Conservation (phyloP, 169 alveolate genomes). For the Plasmodium falciparum region DNA sequence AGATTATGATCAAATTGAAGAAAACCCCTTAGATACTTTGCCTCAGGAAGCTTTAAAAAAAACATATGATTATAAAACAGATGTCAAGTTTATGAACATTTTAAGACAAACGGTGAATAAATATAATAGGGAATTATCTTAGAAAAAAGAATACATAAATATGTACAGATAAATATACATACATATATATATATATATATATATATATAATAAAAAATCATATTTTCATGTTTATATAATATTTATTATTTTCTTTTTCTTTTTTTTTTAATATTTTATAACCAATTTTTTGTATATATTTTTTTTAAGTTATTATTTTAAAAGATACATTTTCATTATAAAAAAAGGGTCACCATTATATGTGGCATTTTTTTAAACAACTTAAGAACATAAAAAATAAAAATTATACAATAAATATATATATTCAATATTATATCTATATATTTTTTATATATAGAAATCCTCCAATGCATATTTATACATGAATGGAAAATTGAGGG, state of each 20-base stretch:
- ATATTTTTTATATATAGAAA: too few species aligned
- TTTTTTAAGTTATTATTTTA: too few species aligned
- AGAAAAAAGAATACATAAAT: not conserved
- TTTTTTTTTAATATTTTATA: too few species aligned
- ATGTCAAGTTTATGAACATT: conserved; percentile 81
- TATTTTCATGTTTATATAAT: too few species aligned
- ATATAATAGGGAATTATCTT: conserved; percentile 82
- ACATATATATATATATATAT: not conserved
- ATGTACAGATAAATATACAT: conserved; percentile 2
- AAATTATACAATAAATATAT: not conserved
- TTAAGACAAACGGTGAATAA: conserved; percentile 85
- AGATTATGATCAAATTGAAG: conserved; percentile 78
- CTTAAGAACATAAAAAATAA: too few species aligned
- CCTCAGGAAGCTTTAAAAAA: conserved; percentile 89
- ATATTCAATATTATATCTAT: too few species aligned
- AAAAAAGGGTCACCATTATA: too few species aligned
- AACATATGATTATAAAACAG: conserved; percentile 88
- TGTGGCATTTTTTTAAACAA: not conserved
- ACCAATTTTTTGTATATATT: too few species aligned
- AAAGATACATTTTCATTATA: too few species aligned
- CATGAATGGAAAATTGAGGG: too few species aligned
- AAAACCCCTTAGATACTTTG: conserved; percentile 87
- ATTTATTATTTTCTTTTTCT: not conserved
- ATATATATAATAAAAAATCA: not conserved
- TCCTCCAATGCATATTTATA: too few species aligned